Base-by-base conservation (phyloP, 352 stramenopile species). In the Globisporangium paddicum region DNA sequence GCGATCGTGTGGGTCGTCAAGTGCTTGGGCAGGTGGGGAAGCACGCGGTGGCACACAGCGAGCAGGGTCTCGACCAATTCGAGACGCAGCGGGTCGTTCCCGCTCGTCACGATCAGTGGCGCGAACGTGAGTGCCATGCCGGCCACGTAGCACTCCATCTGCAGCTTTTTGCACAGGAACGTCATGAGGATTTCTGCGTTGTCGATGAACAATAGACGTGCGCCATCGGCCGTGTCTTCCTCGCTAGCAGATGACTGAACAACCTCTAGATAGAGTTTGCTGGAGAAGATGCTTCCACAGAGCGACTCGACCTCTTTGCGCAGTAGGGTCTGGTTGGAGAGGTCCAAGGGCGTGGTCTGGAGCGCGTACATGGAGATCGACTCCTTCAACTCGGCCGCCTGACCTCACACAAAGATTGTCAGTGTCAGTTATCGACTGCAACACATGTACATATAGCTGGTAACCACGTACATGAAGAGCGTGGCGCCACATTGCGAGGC, bases 201-300 rank as follows among this genome's bases (percentile, higher is more conserved):
- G 60, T 94, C 82, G 41, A 91, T 87, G 55, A 93, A 90, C 7
- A 88, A 64, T 49, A 94, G 58, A 5, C 79, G 78, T 11, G 76
- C 63, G 23, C 72, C 75, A 48, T 88, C 78, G 45, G 74, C 73
- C 2, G 51, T 72, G 25, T 86, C 66, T 7, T 68, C 69, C 13
- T 72, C 57, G 54, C 69, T 62, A 14, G 56, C 41, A 2, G 48
- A 41, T 5, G 58, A 51, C 7, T 62, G 44, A 1, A 86, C 55
- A 5, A 66, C 72, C 53, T 81, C 71, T 13, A 64, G 52, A 34
- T 91, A 82, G 11, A 78, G 57, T 35, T 58, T 62, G 53, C 82
- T 89, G 1, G 75, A 67, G 44, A 92, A 94, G 45, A 94, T 73
- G 26, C 66, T 58, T 6, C 71, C 67, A 41, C 81, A 93, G 46